phyloP scores from a whole-genome alignment of 2,329 filamentous ascomycete genomes.

The Nothomitra cinnamomea region DNA sequence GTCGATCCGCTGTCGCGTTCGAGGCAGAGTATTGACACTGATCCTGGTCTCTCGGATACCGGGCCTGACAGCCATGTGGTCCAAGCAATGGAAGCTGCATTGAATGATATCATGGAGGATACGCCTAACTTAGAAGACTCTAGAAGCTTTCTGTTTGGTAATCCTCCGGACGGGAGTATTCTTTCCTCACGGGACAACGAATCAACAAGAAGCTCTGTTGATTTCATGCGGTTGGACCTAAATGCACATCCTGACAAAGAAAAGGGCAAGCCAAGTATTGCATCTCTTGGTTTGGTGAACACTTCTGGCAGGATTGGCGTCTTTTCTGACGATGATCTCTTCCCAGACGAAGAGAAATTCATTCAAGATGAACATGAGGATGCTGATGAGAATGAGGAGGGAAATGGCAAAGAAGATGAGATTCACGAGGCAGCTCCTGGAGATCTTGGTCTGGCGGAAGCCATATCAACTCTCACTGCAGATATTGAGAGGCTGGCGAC shows the following conservation, averaged over 20 bases:
- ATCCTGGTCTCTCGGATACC: slow-evolving; percentile 31
- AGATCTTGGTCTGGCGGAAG: slow-evolving; percentile 82
- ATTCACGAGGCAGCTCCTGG: slow-evolving; percentile 91
- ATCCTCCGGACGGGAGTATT: slow-evolving; percentile 26
- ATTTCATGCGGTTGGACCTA: slow-evolving; percentile 37
- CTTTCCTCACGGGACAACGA: slow-evolving; percentile 40
- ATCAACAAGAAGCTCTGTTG: slow-evolving; percentile 33
- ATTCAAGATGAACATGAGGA: slow-evolving; percentile 76
- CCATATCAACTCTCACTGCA: slow-evolving; percentile 70
- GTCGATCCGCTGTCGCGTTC: slow-evolving; percentile 61
- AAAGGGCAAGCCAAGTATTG: slow-evolving; percentile 62
- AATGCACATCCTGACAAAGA: slow-evolving; percentile 22
- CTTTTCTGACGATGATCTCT: slow-evolving; percentile 85
- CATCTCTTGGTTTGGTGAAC: slow-evolving; percentile 80
- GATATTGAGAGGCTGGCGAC: slow-evolving; percentile 80
- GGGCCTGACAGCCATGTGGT: slow-evolving; percentile 65
- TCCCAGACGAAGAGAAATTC: slow-evolving; percentile 73
- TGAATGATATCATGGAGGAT: slow-evolving; percentile 84
- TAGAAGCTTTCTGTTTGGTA: slow-evolving; percentile 47
- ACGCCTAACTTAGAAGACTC: slow-evolving; percentile 48
- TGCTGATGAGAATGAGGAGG: slow-evolving; percentile 36
- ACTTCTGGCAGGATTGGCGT: slow-evolving; percentile 77
- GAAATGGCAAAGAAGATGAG: slow-evolving; percentile 47
- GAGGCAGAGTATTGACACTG: slow-evolving; percentile 62
- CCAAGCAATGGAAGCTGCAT: slow-evolving; percentile 77